Conservation (phyloP, 345 rosid species). For the Pugionium dolabratum region DNA sequence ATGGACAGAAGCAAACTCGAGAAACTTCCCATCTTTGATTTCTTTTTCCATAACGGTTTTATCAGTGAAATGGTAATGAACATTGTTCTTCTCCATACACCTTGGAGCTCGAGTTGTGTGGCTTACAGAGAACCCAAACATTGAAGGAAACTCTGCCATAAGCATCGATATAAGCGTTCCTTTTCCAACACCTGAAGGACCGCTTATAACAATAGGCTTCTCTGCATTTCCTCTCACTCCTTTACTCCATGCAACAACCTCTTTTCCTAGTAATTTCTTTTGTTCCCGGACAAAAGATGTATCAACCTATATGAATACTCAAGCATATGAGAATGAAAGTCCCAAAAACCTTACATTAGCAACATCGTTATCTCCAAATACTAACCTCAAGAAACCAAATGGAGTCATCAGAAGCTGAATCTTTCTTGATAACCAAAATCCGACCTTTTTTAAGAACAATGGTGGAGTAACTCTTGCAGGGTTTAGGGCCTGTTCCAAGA, state of each 20-base stretch:
- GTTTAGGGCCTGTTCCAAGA: conserved; percentile 63
- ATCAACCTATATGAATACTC: conserved; percentile 55
- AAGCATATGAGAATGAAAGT: conserved; percentile 8
- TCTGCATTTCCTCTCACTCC: too few species aligned
- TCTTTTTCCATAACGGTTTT: conserved; percentile 76
- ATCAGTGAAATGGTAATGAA: conserved; percentile 42
- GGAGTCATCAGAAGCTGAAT: conserved; percentile 64
- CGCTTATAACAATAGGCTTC: too few species aligned
- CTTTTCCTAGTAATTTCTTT: conserved; percentile 47
- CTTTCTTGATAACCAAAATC: conserved; percentile 72
- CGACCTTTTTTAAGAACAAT: conserved; percentile 59
- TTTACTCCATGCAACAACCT: too few species aligned
- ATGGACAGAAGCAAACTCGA: too few species aligned
- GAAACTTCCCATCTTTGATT: conserved; percentile 20
- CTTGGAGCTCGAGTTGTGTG: conserved; percentile 75
- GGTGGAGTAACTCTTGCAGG: conserved; percentile 63
- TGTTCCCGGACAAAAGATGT: conserved; percentile 71
- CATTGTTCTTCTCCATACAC: conserved; percentile 51
- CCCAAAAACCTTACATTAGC: background rate
- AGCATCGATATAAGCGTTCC: too few species aligned
- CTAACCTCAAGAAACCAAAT: conserved; percentile 96
- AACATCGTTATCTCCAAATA: conserved; percentile 23
- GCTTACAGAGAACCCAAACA: too few species aligned
- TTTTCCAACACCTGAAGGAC: too few species aligned
- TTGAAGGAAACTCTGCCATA: too few species aligned